Evolutionary conservation across 768 basidiomycete genomes (phyloP), one percentile per base, ranked within the genome.

Genomic region (Multifurca ochricompacta): DNA sequence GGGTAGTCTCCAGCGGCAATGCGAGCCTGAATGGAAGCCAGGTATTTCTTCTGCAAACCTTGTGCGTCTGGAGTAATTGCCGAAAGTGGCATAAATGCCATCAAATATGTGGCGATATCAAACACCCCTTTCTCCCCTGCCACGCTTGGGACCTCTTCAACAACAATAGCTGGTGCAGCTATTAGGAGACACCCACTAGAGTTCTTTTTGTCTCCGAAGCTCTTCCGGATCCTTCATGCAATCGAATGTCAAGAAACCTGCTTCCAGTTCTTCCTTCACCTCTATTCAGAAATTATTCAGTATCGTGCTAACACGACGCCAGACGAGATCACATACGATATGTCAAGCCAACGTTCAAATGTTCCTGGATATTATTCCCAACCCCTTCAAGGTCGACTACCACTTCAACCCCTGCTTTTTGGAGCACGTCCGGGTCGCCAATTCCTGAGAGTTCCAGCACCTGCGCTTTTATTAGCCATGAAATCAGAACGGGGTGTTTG

Each of bases 361-460:
- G 59, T 42, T 61, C 59, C 43, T 61, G 59, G 9, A 61, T 19
- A 19, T 61, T 61, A 21, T 48, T 48, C 13, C 59, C 59, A 19
- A 61, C 59, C 9, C 59, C 50, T 37, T 13, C 53, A 27, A 61
- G 41, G 32, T 59, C 30, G 8, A 59, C 45, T 5, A 19, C 25
- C 13, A 39, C 40, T 16, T 51, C 19, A 9, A 61, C 54, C 6
- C 53, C 53, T 10, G 44, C 46, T 7, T 49, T 39, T n/a, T 28
- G 39, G 18, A 61, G 46, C 7, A 61, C 46, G 9, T 39, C 39
- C 7, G 53, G 30, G 30, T 59, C 28, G 11, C 59, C 59, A 10
- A 61, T 61, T 3, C 59, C 59, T 13, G 59, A 61, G 14, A 61
- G 58, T 32, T 61, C 59, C n/a, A 61, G 45, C 18, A 61, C 34